Conservation (phyloP, 805 yeast species). For the Ogataea pini region DNA sequence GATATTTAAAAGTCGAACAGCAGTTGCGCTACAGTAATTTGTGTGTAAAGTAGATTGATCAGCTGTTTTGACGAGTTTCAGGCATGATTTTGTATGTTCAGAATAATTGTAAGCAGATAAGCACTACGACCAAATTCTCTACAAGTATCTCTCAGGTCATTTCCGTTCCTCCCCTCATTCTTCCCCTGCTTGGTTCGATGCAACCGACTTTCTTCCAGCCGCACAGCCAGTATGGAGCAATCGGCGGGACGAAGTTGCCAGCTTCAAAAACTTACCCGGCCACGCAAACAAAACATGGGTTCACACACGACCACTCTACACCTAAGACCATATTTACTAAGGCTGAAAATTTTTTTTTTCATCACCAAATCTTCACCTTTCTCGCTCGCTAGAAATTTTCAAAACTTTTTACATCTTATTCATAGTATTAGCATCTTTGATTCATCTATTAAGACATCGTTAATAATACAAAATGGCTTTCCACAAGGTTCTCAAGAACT, state of each 20-base stretch:
- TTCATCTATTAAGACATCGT: not conserved
- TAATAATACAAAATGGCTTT: constrained; percentile 62
- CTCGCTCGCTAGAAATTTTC: not conserved
- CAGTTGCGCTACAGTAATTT: too few species aligned
- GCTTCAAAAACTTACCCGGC: constrained; percentile 14
- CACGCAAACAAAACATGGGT: constrained; percentile 8
- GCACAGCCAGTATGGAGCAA: constrained; percentile 2
- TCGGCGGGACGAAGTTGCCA: constrained; percentile 9
- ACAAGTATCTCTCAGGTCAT: too few species aligned
- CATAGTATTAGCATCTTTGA: not conserved
- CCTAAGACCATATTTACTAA: constrained; percentile 1
- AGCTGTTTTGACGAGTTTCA: too few species aligned
- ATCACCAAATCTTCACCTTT: not conserved
- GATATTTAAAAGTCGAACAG: not conserved
- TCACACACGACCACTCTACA: not conserved
- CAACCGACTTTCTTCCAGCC: not conserved
- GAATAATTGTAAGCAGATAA: too few species aligned
- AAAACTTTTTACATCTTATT: not conserved
- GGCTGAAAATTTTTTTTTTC: constrained; percentile 9
- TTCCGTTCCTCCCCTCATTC: not conserved
- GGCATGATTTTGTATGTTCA: too few species aligned
- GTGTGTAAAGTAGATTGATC: too few species aligned
- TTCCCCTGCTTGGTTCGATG: not conserved
- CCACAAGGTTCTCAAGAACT: constrained; percentile 69
- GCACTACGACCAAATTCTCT: too few species aligned